Conservation (phyloP, 805 yeast genomes). For the Candida takata region DNA sequence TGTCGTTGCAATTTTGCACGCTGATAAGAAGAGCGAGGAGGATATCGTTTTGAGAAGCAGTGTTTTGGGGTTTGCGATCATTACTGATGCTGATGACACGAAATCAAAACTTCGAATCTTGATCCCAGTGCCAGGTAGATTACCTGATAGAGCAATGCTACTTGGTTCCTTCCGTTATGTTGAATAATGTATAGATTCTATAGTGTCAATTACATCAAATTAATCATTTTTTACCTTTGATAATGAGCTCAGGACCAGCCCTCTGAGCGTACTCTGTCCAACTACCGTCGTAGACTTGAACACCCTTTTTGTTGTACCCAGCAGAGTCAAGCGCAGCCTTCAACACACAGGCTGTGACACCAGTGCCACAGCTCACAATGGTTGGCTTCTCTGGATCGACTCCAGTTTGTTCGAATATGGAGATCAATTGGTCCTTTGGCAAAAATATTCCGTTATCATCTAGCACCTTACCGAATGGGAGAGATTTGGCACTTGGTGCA, state of each 20-base stretch:
- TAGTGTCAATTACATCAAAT: too few species aligned
- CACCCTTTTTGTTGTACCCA: slow-evolving; percentile 36
- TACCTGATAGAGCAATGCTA: slow-evolving; percentile 69
- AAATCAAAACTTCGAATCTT: slow-evolving; percentile 62
- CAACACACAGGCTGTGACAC: slow-evolving; percentile 88
- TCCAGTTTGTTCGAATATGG: slow-evolving; percentile 35
- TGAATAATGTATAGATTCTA: slow-evolving; percentile 40
- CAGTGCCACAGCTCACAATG: slow-evolving; percentile 91
- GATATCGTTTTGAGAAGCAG: slow-evolving; percentile 46
- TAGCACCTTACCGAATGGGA: slow-evolving; percentile 67
- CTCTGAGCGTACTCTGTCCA: slow-evolving; percentile 88
- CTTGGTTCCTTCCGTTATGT: slow-evolving; percentile 76
- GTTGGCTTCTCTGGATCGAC: slow-evolving; percentile 49
- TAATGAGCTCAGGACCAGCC: slow-evolving; percentile 50
- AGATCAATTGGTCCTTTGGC: slow-evolving; percentile 37
- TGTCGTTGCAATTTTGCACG: slow-evolving; percentile 57
- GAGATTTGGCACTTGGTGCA: slow-evolving; percentile 67
- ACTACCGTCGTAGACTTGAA: slow-evolving; percentile 75
- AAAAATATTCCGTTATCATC: slow-evolving; percentile 41
- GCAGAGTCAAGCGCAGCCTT: slow-evolving; percentile 64
- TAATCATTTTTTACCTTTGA: slow-evolving; percentile 27
- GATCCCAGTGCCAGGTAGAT: slow-evolving; percentile 80
- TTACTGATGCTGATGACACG: slow-evolving; percentile 59
- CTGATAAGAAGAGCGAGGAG: slow-evolving; percentile 38
- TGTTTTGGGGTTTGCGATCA: slow-evolving; percentile 67